phyloP scores from a whole-genome alignment of 345 rosid genomes.

The Citrus reticulata region DNA sequence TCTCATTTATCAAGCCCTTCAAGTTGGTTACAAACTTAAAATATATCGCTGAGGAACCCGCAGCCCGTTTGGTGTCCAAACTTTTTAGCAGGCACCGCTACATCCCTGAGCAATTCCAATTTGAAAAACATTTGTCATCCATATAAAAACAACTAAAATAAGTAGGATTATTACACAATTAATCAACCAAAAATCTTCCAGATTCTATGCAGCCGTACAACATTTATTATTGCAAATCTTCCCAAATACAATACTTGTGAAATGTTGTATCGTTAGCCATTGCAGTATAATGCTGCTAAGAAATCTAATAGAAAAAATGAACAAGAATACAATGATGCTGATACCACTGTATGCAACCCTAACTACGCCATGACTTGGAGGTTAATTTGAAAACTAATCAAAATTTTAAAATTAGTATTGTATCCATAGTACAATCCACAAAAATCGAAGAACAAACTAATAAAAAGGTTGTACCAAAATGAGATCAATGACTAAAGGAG shows the following conservation, averaged over 20 bases:
- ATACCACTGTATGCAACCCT: not conserved
- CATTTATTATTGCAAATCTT: not conserved
- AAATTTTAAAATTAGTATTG: not conserved
- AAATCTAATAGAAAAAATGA: too few species aligned
- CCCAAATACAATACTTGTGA: not conserved
- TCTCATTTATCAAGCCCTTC: constrained; percentile 16
- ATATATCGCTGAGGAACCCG: not conserved
- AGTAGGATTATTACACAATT: not conserved
- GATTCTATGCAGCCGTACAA: not conserved
- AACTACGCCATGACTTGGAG: too few species aligned
- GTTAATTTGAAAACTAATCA: not conserved
- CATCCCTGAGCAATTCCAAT: constrained; percentile 25
- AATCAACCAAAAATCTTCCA: not conserved
- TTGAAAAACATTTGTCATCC: constrained; percentile 23
- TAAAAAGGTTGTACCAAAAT: not conserved
- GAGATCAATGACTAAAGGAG: not conserved
- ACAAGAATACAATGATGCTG: not conserved
- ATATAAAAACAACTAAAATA: not conserved
- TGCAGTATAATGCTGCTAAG: not conserved
- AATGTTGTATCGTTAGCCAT: not conserved
- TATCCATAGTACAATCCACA: too few species aligned
- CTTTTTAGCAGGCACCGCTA: constrained; percentile 12
- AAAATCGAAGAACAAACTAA: not conserved
- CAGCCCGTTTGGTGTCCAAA: constrained; percentile 10
- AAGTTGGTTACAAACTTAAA: not conserved